A percentile compares a stretch with the other conserved stretches of the same genome.
Conservation (phyloP, 2,329 filamentous ascomycete species). For the Botryotinia convoluta region DNA sequence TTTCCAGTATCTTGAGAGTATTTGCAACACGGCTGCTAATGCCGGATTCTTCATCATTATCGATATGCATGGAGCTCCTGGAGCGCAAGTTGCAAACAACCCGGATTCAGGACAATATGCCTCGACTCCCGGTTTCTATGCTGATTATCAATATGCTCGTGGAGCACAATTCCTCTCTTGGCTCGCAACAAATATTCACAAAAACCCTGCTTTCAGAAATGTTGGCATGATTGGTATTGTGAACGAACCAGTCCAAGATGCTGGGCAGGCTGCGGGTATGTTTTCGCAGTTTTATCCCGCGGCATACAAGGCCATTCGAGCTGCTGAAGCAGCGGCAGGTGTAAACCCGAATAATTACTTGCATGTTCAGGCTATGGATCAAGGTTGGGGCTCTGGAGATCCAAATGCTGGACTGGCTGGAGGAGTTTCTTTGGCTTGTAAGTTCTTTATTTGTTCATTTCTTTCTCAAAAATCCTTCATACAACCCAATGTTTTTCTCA, state of each 20-base stretch:
- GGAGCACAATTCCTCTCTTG: conserved; percentile 53
- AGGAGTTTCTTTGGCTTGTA: conserved; percentile 46
- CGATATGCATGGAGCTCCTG: conserved; percentile 49
- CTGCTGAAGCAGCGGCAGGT: conserved; percentile 46
- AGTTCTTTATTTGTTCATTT: conserved; percentile 38
- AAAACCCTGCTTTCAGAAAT: conserved; percentile 46
- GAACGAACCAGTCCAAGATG: conserved; percentile 50
- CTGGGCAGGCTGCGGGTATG: conserved; percentile 39
- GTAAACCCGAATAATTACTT: conserved; percentile 45
- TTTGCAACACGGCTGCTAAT: conserved; percentile 45
- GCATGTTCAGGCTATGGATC: conserved; percentile 54
- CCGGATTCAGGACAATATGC: conserved; percentile 40
- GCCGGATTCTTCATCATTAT: conserved; percentile 50
- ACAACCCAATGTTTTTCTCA: neutral
- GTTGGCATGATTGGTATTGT: conserved; percentile 59
- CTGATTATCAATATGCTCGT: conserved; percentile 54
- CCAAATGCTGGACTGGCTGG: conserved; percentile 47
- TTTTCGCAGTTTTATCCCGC: conserved; percentile 48
- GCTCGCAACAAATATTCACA: conserved; percentile 53
- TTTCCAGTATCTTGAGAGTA: conserved; percentile 43
- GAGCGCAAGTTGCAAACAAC: conserved; percentile 44
- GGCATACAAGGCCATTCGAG: conserved; percentile 50
- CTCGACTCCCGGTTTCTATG: conserved; percentile 51
- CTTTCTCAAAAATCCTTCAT: neutral
- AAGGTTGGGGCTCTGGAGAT: conserved; percentile 55